Base-by-base conservation (phyloP, 1,284 basidiomycete species). In the Porodaedalea pini region DNA sequence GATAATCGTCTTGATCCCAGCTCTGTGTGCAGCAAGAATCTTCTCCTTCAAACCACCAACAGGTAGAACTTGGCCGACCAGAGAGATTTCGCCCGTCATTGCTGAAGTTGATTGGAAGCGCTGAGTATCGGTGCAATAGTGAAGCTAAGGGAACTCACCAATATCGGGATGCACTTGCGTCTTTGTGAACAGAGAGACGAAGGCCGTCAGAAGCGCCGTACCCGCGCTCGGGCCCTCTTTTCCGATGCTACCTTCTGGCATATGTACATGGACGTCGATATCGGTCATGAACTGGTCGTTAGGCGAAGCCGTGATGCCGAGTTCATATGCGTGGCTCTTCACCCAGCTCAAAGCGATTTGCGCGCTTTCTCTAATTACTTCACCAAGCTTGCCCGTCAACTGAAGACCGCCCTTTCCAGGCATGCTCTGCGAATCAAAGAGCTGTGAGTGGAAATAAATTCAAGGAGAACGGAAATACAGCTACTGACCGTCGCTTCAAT, bases 171-270 rank as follows among this genome's bases (percentile, higher is more conserved):
- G 81, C 44, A 97, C 85, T 70, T 76, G 82, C 8, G 85, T 90
- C 73, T 87, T 88, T 1, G 90, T 93, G 73, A 98, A 90, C 60
- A 98, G 76, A 45, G 89, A 92, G 19, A 98, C 92, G 66, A 98
- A 90, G 0, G 94, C 94, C 34, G 90, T 86, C 51, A 95, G 71
- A 47, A 99, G 88, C 0, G 96, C 96, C 1, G 94, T 97, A 49
- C 96, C 96, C 0, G 96, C 96, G 64, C 91, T 94, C 0, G 96
- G 96, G 0, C 96, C 96, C 67, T 99, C 96, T 75, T 99, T 99
- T 50, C 96, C 96, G 61, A 99, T 92, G 59, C 91, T 92, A 4
- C 96, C 96, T 70, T 97, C 94, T 0, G 94, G 94, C 94, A 95
- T 96, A 70, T 97, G 94, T 43, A 97, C 81, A 69, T 97, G 94